Evolutionary conservation across 1,284 basidiomycete species (phyloP).

Genomic region (Athelia psychrophila): DNA sequence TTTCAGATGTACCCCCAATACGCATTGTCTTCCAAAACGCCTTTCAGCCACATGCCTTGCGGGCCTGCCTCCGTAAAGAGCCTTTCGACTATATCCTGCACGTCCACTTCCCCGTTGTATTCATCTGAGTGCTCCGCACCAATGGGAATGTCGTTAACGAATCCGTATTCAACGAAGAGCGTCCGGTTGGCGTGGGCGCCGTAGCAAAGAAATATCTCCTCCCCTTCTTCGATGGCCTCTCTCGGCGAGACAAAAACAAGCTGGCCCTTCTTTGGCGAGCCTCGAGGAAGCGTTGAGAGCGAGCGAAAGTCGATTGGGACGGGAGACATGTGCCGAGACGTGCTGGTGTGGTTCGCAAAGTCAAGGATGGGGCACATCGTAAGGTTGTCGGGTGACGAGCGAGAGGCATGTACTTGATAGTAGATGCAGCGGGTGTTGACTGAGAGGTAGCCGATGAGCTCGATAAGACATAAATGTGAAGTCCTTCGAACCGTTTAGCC

Average conservation of each 20-base stretch:
- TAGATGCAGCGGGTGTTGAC: constrained; percentile 89
- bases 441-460: constrained; percentile 23
- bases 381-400: constrained; percentile 66
- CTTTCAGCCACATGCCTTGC: constrained; percentile 42
- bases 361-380: constrained; percentile 85
- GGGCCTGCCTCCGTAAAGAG: constrained; percentile 40
- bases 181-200: constrained; percentile 72
- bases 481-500: constrained; percentile 69
- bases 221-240: constrained; percentile 35
- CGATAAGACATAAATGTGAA: background rate
- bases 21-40: constrained; percentile 50
- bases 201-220: constrained; percentile 75
- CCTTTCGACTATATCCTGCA: constrained; percentile 54
- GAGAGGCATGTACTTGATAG: constrained; percentile 56
- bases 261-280: constrained; percentile 29
- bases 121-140: constrained; percentile 17
- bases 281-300: constrained; percentile 33
- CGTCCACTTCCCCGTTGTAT: constrained; percentile 53
- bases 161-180: constrained; percentile 85
- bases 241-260: constrained; percentile 56
- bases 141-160: constrained; percentile 44
- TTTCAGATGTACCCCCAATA: constrained; percentile 69
- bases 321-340: constrained; percentile 39
- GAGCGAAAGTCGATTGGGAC: constrained; percentile 32
- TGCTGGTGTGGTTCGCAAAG: constrained; percentile 74